Evolutionary conservation across 441 rosid species (phyloP), one percentile per base, ranked within the genome.

Genomic region (Pelargonium australe): DNA sequence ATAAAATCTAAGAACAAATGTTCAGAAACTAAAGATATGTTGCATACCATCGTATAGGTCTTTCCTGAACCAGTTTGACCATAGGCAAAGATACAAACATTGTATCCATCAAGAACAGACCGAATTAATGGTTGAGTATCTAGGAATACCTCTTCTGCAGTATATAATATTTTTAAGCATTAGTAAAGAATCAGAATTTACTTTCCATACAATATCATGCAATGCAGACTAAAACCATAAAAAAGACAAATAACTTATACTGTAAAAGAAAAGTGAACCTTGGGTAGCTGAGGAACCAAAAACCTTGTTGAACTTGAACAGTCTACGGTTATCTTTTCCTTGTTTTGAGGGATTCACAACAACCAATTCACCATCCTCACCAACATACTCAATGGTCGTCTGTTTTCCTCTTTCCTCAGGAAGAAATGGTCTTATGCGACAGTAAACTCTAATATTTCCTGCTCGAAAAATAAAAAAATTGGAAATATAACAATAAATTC

Each of bases 61-160:
- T 94, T 94, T 53, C 97, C 99, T 40, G 99, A 94, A 60, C 97
- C 97, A 73, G 99, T 94, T 87, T 94, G 99, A 55, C 99, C 99
- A 75, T 94, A 91, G 62, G 97, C 99, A 79, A 94, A 94, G 75
- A 94, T 90, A 76, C 97, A 94, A 3, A 94, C 96, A 14, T 94
- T 95, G 70, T 87, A 95, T 16, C 99, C 99, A 84, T 95, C 99
- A 13, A 95, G 85, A 70, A 95, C 96, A 28, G 99, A 91, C 49
- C 63, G 14, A 23, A 31, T 49, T 8, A 68, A 19, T 8, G 47
- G 17, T 13, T 64, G 9, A 49, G 99, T 89, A 76, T 95, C 99
- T 78, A 86, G 70, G 79, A 86, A 95, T 72, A 92, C 97, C 74
- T 90, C 96, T 84, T 82, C 99, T 95, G 82, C 41, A 73, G 68